Evolutionary conservation across 306 rosid species (phyloP).

Genomic region (Pueraria montana): DNA sequence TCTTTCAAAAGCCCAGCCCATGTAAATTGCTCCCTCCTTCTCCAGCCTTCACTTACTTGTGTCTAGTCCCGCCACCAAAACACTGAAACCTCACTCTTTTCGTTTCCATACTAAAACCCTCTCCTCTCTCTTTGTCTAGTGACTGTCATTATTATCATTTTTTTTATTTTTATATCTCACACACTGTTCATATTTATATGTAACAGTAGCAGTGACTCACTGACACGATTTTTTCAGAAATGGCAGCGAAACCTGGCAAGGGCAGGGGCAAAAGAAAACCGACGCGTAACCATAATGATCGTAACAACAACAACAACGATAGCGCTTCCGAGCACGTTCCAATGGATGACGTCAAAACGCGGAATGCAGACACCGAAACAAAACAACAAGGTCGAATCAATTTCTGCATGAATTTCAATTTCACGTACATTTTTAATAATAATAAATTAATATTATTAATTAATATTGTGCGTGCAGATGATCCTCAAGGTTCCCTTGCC

Average conservation of each 20-base stretch:
- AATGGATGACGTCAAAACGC: no score
- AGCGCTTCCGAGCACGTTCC: constrained; percentile 43
- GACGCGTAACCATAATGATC: constrained; percentile 12
- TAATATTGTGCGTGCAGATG: constrained; percentile 55
- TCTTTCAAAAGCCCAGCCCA: no score
- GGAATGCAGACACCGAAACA: constrained; percentile 39
- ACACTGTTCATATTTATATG: no score
- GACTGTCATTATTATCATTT: no score
- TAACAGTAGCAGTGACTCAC: no score
- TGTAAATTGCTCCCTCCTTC: no score
- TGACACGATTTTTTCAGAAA: constrained; percentile 14
- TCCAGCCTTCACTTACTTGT: no score
- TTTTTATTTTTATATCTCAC: no score
- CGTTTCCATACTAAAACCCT: no score
- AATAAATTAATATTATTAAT: neutral
- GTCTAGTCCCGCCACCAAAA: no score
- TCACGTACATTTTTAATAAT: neutral
- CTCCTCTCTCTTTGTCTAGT: no score
- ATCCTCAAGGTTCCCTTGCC: constrained; percentile 67
- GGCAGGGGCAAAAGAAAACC: constrained; percentile 61
- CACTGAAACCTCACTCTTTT: no score
- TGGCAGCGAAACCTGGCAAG: constrained; percentile 77
- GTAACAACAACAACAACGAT: neutral
- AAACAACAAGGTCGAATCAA: constrained; percentile 60
- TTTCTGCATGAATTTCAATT: neutral